Conservation (phyloP, 1,284 basidiomycete genomes). For the Amylostereum areolatum region DNA sequence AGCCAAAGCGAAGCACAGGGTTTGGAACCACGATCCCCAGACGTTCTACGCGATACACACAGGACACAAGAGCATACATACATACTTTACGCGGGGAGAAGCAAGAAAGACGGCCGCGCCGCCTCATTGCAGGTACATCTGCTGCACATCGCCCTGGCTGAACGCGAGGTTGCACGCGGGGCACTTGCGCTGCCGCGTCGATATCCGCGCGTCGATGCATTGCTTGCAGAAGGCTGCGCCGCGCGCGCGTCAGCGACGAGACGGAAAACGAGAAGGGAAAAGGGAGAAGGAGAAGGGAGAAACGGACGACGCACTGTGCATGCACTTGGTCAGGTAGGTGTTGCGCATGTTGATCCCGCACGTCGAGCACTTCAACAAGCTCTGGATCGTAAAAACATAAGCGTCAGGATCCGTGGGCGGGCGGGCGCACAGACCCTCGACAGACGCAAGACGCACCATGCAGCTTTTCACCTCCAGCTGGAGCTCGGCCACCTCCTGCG, state of each 20-base stretch:
- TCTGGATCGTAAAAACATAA: slow-evolving; percentile 36
- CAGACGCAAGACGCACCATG: slow-evolving; percentile 44
- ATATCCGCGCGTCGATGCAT: slow-evolving; percentile 84
- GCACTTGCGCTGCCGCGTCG: slow-evolving; percentile 93
- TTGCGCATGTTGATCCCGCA: slow-evolving; percentile 84
- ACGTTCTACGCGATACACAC: too few species aligned
- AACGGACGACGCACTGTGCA: slow-evolving; percentile 70
- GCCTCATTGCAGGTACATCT: slow-evolving; percentile 74
- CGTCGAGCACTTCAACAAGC: slow-evolving; percentile 87
- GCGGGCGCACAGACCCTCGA: not conserved
- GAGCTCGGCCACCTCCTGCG: slow-evolving; percentile 35
- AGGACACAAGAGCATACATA: too few species aligned
- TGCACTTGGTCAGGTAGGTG: slow-evolving; percentile 88
- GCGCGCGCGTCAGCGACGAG: not conserved
- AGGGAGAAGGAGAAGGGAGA: not conserved
- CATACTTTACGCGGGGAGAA: too few species aligned
- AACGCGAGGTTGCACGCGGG: slow-evolving; percentile 87
- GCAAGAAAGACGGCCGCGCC: too few species aligned
- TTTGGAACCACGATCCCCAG: too few species aligned
- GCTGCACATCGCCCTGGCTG: slow-evolving; percentile 82
- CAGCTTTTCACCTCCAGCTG: slow-evolving; percentile 53
- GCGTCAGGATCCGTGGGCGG: not conserved
- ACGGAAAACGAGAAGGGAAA: slow-evolving; percentile 3
- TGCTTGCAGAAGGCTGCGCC: slow-evolving; percentile 79
- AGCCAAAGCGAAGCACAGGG: too few species aligned